Percentiles rank a stretch among this genome's conserved stretches.
Evolutionary conservation across 805 yeast genomes (phyloP).

Genomic region (Cyberlindnera maritima): DNA sequence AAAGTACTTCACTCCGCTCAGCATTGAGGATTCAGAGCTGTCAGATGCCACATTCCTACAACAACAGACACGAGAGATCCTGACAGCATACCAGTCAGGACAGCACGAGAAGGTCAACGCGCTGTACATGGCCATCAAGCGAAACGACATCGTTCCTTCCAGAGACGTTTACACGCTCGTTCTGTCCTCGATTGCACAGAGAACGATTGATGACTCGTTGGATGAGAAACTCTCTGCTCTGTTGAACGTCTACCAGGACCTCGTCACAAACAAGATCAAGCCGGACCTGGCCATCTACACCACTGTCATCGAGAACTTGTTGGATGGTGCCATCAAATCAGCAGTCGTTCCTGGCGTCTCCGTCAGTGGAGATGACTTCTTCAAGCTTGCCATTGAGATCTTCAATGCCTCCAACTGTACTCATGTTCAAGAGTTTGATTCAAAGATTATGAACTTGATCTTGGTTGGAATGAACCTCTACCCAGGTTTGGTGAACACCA

Average conservation of each 20-base stretch:
- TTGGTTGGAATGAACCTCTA: conserved; percentile 43
- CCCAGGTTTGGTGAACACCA: conserved; percentile 34
- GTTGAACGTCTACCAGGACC: conserved; percentile 66
- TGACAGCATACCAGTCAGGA: conserved; percentile 23
- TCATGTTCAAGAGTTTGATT: conserved; percentile 44
- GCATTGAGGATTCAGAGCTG: conserved; percentile 21
- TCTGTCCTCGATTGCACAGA: conserved; percentile 47
- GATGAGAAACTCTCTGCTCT: conserved; percentile 62
- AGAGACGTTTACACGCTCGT: conserved; percentile 52
- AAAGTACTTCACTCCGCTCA: conserved; percentile 19
- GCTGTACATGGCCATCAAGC: conserved; percentile 37
- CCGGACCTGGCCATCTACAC: conserved; percentile 58
- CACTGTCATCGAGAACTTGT: conserved; percentile 46
- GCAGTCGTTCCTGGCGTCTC: conserved; percentile 33
- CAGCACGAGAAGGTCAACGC: conserved; percentile 37
- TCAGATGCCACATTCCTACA: conserved; percentile 29
- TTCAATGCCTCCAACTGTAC: conserved; percentile 37
- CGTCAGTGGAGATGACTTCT: conserved; percentile 43
- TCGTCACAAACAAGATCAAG: conserved; percentile 49
- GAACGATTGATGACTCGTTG: conserved; percentile 50
- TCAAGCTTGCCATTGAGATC: conserved; percentile 48
- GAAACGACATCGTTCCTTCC: conserved; percentile 47
- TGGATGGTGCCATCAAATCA: conserved; percentile 46
- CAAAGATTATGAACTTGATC: conserved; percentile 43
- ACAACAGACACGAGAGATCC: conserved; percentile 32